Evolutionary conservation across 108 stramenopile species (phyloP), one percentile per base, ranked within the genome.

Genomic region (Skeletonema marinoi): DNA sequence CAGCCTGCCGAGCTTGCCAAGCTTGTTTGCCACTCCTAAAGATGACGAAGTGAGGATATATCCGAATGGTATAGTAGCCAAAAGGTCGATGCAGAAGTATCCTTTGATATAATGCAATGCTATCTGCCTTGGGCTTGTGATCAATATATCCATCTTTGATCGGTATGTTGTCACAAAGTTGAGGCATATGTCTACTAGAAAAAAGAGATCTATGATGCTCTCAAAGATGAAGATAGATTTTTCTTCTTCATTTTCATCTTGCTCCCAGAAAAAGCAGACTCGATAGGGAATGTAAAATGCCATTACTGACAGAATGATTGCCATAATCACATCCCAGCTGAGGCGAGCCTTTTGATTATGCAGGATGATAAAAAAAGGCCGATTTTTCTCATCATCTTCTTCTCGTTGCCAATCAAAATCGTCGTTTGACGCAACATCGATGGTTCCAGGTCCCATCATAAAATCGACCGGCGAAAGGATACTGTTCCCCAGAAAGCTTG

Each of bases 141-240:
- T 42, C 12, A 68, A 8, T 4, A 56, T 14, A 16, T 39, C 19
- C 6, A 44, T 54, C 31, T 58, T 65, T 25, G 25, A 25, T n/a
- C 35, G 50, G 60, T 78, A 84, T 16, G 78, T 78, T 9, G 83
- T 84, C 32, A 65, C 32, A 33, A 84, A 84, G 30, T 75, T 77
- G 64, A 84, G 48, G 16, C 75, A 36, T 41, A 84, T 76, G 25
- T 85, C 84, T 1, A 85, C 35, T 14, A 59, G 41, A 61, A 85
- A 85, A 11, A 80, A 32, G 10, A 17, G 25, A 17, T 80, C 84
- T 4, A 73, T 36, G 17, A 51, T 7, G 3, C 50, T 39, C 36
- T 84, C 83, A 31, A 84, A 51, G 12, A 54, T 33, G 2, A 74
- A 66, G 19, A 70, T 59, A 2, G 67, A 41, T 32, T 54, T 32